These are phyloP conservation scores for Fragosphaeria purpurea DNA, from an alignment of 2,329 filamentous ascomycete species.

Conservation along the genomic window DNA sequence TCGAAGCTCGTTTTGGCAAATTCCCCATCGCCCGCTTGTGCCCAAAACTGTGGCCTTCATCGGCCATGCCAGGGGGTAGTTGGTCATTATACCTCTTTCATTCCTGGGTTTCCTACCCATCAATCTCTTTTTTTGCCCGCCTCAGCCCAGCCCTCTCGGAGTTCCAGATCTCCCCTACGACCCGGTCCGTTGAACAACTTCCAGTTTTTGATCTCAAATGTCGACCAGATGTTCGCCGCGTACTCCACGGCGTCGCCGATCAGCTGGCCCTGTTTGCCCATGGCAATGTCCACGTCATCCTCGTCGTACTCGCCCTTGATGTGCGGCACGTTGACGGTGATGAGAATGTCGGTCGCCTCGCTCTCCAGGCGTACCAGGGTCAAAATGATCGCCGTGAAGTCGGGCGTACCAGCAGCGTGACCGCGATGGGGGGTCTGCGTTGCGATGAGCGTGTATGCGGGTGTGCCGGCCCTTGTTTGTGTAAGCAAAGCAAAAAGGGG, in stretches of 20 bases:
- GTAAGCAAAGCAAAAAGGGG: no score
- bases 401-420: constrained; percentile 31
- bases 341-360: constrained; percentile 68
- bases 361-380: constrained; percentile 67
- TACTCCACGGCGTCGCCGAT: constrained; percentile 61
- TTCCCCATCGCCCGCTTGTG: no score
- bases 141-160: no score
- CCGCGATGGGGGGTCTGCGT: constrained; percentile 41
- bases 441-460: constrained; percentile 61
- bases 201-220: constrained; percentile 74
- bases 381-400: constrained; percentile 67
- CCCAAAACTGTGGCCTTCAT: no score
- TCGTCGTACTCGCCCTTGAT: constrained; percentile 64
- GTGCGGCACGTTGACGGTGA: constrained; percentile 83
- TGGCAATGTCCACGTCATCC: constrained; percentile 58
- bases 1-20: no score
- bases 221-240: constrained; percentile 57
- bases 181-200: constrained; percentile 48
- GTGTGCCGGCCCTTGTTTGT: constrained; percentile 27
- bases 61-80: no score
- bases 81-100: no score
- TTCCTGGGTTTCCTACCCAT: no score
- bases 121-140: no score
- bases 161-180: no score
- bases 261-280: constrained; percentile 55